Percentiles rank a stretch among this genome's conserved stretches.
Conservation (phyloP, 352 stramenopile genomes). For the Pythium oligandrum region DNA sequence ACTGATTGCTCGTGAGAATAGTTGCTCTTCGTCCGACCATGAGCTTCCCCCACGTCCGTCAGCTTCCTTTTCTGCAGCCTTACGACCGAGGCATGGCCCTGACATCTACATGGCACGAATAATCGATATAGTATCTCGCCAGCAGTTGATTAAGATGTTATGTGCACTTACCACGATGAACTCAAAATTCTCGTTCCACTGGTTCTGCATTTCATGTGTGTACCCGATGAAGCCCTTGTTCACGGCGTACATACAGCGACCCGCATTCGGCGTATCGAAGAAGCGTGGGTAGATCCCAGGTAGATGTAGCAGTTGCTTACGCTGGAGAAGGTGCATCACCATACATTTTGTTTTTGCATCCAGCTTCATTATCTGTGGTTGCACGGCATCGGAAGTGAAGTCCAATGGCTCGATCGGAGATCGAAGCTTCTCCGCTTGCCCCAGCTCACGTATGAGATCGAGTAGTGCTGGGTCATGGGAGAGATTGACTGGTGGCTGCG, state of each 20-base stretch:
- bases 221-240: slow-evolving; percentile 56
- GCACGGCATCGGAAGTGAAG: slow-evolving; percentile 26
- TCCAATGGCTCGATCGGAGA: slow-evolving; percentile 15
- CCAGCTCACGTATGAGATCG: slow-evolving; percentile 37
- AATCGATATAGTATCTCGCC: not conserved
- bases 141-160: not conserved
- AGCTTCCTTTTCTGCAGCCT: no score
- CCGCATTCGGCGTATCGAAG: slow-evolving; percentile 37
- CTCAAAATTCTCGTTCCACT: slow-evolving; percentile 58
- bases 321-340: slow-evolving; percentile 77
- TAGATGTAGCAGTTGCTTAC: slow-evolving; percentile 66
- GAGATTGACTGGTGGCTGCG: slow-evolving; percentile 23
- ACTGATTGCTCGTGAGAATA: slow-evolving; percentile 43
- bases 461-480: slow-evolving; percentile 45
- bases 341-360: slow-evolving; percentile 26
- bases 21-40: slow-evolving; percentile 33
- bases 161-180: slow-evolving; percentile 45
- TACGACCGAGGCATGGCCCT: slow-evolving; percentile 34
- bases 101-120: slow-evolving; percentile 30
- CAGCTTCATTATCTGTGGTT: slow-evolving; percentile 35
- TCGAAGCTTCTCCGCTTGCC: slow-evolving; percentile 31
- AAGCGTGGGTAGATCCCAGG: slow-evolving; percentile 73
- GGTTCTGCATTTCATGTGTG: slow-evolving; percentile 69
- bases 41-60: not conserved
- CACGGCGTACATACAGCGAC: slow-evolving; percentile 54